These are phyloP conservation scores for Kodamaea suecica DNA, from an alignment of 1,139 yeast genomes.

Conservation along the genomic window DNA sequence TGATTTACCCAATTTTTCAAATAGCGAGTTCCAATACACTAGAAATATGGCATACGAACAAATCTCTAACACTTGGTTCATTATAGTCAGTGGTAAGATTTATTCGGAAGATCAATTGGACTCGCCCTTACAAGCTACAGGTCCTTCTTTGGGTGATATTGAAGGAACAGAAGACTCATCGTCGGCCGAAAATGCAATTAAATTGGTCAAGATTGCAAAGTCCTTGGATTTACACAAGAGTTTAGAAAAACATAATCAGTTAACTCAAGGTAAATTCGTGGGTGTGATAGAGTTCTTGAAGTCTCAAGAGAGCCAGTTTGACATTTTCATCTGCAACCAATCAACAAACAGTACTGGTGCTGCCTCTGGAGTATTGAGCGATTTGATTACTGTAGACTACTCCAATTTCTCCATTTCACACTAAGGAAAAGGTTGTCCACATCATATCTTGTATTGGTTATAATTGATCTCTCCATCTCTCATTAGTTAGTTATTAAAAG, in stretches of 20 bases:
- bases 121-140: slow-evolving; percentile 1
- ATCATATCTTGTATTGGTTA: too few species aligned
- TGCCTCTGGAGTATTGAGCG: slow-evolving; percentile 28
- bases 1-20: slow-evolving; percentile 69
- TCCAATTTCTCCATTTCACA: slow-evolving; percentile 37
- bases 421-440: too few species aligned
- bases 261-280: slow-evolving; percentile 49
- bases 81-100: slow-evolving; percentile 48
- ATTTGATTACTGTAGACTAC: slow-evolving; percentile 46
- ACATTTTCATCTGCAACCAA: slow-evolving; percentile 20
- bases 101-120: slow-evolving; percentile 12
- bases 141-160: slow-evolving; percentile 3
- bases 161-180: slow-evolving; percentile 12
- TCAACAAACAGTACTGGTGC: slow-evolving; percentile 17
- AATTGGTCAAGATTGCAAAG: slow-evolving; percentile 30
- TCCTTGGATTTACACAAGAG: slow-evolving; percentile 41
- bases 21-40: slow-evolving; percentile 70
- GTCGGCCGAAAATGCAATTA: slow-evolving; percentile 21
- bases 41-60: slow-evolving; percentile 75
- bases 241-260: slow-evolving; percentile 57
- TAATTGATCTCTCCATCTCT: too few species aligned
- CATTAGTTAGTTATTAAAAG: too few species aligned
- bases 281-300: slow-evolving; percentile 48
- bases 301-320: slow-evolving; percentile 33
- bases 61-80: slow-evolving; percentile 71